phyloP scores from a whole-genome alignment of 106 monocot species.

The Cymbidium sinense region DNA sequence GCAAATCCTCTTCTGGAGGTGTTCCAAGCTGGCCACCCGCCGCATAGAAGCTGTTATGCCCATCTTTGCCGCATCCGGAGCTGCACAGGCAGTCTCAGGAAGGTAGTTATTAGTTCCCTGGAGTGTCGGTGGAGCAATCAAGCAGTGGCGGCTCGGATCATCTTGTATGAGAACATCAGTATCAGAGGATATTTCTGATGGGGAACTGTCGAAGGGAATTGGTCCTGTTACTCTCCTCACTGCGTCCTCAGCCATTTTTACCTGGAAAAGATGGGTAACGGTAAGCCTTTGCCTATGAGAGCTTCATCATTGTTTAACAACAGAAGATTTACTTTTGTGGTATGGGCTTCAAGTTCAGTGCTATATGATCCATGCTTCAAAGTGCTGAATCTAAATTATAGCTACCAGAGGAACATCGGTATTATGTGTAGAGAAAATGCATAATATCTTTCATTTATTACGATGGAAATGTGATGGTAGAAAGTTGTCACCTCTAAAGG shows the following conservation, averaged over 20 bases:
- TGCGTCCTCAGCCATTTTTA: conserved; percentile 67
- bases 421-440: too few species aligned
- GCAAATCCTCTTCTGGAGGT: conserved; percentile 39
- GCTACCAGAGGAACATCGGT: too few species aligned
- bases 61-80: conserved; percentile 11
- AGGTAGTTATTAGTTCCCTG: conserved; percentile 8
- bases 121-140: conserved; percentile 20
- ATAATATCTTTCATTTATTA: too few species aligned
- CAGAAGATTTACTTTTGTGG: neutral
- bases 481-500: too few species aligned
- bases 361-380: too few species aligned
- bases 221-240: conserved; percentile 58
- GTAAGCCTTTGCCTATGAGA: neutral
- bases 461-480: too few species aligned
- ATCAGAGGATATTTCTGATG: conserved; percentile 27
- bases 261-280: conserved; percentile 29
- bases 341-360: too few species aligned
- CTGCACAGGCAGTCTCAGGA: conserved; percentile 7
- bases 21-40: conserved; percentile 37
- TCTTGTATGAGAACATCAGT: conserved; percentile 33
- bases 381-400: too few species aligned
- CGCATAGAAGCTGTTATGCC: conserved; percentile 29
- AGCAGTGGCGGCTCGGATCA: conserved; percentile 19
- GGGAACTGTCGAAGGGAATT: conserved; percentile 17
- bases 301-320: neutral